A percentile compares a stretch with the other conserved stretches of the same genome.
These are phyloP conservation scores for Fraxinus xanthoxyloides DNA, from an alignment of 305 asterid species.

Conservation along the genomic window DNA sequence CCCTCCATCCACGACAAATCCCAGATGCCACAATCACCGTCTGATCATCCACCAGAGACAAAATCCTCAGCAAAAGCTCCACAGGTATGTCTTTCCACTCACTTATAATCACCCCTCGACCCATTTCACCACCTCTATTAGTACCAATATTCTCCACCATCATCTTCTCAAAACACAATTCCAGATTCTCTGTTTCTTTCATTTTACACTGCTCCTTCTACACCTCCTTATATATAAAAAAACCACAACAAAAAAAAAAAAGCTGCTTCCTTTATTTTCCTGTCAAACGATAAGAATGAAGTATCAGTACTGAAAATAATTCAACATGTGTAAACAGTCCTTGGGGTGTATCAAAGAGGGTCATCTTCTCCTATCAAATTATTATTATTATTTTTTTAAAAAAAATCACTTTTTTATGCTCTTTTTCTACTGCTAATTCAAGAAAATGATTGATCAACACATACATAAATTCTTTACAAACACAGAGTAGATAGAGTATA, in stretches of 20 bases:
- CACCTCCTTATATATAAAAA: conserved; percentile 8
- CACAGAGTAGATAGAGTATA: conserved; percentile 12
- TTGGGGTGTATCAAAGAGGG: conserved; percentile 9
- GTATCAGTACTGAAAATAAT: not conserved
- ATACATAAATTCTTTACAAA: not conserved
- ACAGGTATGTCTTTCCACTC: conserved; percentile 97
- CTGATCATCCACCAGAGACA: conserved; percentile 76
- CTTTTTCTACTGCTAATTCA: not conserved
- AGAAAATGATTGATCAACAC: conserved; percentile 7
- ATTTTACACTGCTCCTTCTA: conserved; percentile 19
- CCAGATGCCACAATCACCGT: conserved; percentile 88
- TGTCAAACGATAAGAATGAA: not conserved
- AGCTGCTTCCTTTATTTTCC: conserved; percentile 20
- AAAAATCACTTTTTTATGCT: not conserved
- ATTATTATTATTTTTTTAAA: too few species aligned
- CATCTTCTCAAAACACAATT: conserved; percentile 59
- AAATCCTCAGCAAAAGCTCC: conserved; percentile 80
- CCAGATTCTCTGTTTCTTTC: conserved; percentile 51
- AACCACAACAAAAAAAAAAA: conserved; percentile 15
- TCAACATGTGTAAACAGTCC: conserved; percentile 25
- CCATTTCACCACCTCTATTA: conserved; percentile 24
- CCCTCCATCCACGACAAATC: conserved; percentile 96
- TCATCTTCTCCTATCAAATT: conserved; percentile 22
- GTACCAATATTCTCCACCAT: conserved; percentile 32
- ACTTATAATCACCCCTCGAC: conserved; percentile 47